These are phyloP conservation scores for Exobasidium cylindrosporum DNA, from an alignment of 1,284 basidiomycete species.

Conservation along the genomic window DNA sequence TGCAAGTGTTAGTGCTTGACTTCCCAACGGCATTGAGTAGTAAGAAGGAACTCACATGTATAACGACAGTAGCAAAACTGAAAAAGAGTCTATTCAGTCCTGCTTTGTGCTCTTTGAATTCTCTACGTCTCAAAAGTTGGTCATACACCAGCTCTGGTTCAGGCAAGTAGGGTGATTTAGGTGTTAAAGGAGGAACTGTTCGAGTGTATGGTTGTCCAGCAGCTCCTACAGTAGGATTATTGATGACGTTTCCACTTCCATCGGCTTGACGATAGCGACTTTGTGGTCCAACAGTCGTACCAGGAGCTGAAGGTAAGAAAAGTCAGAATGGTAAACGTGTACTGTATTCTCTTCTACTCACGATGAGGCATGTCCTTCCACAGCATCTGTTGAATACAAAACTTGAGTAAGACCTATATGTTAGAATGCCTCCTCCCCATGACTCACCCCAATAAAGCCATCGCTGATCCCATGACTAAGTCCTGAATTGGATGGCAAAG, in stretches of 20 bases:
- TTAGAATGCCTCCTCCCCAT: not conserved
- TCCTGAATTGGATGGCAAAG: slow-evolving; percentile 29
- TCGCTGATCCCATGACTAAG: slow-evolving; percentile 11
- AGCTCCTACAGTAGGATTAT: slow-evolving; percentile 69
- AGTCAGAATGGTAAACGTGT: not conserved
- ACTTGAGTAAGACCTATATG: slow-evolving; percentile 57
- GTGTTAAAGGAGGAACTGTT: slow-evolving; percentile 66
- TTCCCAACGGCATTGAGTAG: too few species aligned
- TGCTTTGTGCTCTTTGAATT: slow-evolving; percentile 28
- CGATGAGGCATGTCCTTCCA: slow-evolving; percentile 11
- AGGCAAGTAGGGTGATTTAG: slow-evolving; percentile 59
- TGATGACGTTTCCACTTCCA: slow-evolving; percentile 65
- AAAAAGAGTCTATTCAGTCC: slow-evolving; percentile 43
- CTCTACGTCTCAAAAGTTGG: slow-evolving; percentile 15
- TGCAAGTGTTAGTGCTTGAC: not conserved
- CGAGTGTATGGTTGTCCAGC: slow-evolving; percentile 69
- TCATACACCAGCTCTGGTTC: slow-evolving; percentile 26
- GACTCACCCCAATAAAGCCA: slow-evolving; percentile 24
- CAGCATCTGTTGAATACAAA: slow-evolving; percentile 64
- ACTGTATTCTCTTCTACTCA: too few species aligned
- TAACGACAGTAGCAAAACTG: slow-evolving; percentile 45
- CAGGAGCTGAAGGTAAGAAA: slow-evolving; percentile 58
- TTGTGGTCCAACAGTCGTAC: slow-evolving; percentile 64
- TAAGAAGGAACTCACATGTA: slow-evolving; percentile 21
- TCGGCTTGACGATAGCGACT: slow-evolving; percentile 47